Base-by-base conservation (phyloP, 345 rosid species). In the Pseudoturritis turrita region DNA sequence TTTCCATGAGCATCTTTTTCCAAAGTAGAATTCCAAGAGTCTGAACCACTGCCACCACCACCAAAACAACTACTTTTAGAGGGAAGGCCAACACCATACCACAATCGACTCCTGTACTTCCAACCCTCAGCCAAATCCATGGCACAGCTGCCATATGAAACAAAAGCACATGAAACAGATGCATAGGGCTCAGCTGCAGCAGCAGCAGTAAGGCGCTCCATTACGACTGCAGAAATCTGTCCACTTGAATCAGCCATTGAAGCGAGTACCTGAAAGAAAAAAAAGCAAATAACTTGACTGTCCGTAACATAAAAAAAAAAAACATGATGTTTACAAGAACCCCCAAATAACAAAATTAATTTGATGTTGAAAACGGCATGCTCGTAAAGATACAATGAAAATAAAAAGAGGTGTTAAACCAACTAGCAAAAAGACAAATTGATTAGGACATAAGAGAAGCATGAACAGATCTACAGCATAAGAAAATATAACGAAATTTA, bases 191-290 rank as follows among this genome's bases (percentile, higher is more conserved):
- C 99, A 40, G 98, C 97, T 65, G 98, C 99, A 47, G 94, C 89
- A 0, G 95, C 99, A 57, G 98, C 98, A 62, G 96, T 86, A 43
- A 96, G 91, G 63, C 98, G 92, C 81, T 96, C 99, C 98, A 96
- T 89, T 61, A 79, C 89, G 67, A 85, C 73, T 44, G 92, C 85
- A 73, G 99, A 92, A 69, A 92, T 87, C 84, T 81, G 97, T 73
- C 99, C 98, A 75, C 85, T 92, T 52, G 91, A 85, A 86, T 92
- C 99, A 77, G 98, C 97, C 99, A 96, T 91, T 80, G 97, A 89
- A 75, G 97, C 94, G 70, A 95, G 96, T 72, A 91, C 90, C 99
- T 94, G 78, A 18, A 51, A 47, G 54, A 80, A 59, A 44, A 59
- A 40, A 26, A 78, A 54, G 33, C 17, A 44, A 67, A 47, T 35